phyloP scores from a whole-genome alignment of 1,284 basidiomycete species.

The Termitomyces sp. region DNA sequence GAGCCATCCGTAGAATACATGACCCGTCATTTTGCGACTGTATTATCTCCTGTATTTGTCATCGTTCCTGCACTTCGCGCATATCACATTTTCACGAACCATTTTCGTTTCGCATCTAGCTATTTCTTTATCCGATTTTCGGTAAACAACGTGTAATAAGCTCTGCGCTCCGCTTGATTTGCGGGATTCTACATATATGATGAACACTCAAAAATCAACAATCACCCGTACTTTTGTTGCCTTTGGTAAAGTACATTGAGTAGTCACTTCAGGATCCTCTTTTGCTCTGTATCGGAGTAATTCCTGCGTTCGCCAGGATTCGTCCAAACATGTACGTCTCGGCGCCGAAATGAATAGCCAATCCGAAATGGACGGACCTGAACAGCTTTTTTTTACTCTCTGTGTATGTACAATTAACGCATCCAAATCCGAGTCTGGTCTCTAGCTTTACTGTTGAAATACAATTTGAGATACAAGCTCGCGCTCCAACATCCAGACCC shows the following conservation, averaged over 20 bases:
- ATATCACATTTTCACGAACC: slow-evolving; percentile 5
- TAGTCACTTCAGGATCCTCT: too few species aligned
- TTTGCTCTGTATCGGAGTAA: neutral
- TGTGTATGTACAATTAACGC: neutral
- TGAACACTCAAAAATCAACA: neutral
- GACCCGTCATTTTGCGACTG: neutral
- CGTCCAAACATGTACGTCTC: too few species aligned
- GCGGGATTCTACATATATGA: neutral
- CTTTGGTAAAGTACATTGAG: neutral
- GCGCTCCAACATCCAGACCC: neutral
- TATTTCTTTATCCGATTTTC: neutral
- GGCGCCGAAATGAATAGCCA: too few species aligned
- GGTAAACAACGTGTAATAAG: neutral
- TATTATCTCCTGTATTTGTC: slow-evolving; percentile 5
- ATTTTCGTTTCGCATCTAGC: neutral
- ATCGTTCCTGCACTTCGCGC: neutral
- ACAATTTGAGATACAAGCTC: too few species aligned
- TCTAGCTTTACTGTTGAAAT: neutral
- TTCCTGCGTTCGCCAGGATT: neutral
- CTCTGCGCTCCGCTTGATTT: neutral
- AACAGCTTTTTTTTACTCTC: too few species aligned
- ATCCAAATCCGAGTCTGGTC: neutral
- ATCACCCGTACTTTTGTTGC: neutral
- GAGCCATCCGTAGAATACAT: slow-evolving; percentile 9
- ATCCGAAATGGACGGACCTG: too few species aligned